A percentile compares a stretch with the other conserved stretches of the same genome.
phyloP scores from a whole-genome alignment of 345 rosid species.

The Nephelium lappaceum region DNA sequence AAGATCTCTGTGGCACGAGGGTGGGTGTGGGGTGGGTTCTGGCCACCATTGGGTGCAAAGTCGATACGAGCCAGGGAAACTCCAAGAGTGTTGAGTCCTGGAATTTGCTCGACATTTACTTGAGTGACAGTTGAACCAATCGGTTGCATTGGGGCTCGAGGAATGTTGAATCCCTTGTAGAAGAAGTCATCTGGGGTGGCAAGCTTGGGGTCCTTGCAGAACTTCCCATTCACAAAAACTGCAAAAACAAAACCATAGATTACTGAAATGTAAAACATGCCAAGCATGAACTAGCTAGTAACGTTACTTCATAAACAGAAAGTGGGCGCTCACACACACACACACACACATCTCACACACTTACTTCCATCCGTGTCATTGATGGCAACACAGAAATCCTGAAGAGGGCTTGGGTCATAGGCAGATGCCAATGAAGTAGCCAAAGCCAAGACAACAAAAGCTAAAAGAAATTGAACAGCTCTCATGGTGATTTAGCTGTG shows the following conservation, averaged over 20 bases:
- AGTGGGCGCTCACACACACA: too few species aligned
- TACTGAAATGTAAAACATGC: neutral
- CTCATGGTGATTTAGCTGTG: slow-evolving; percentile 6
- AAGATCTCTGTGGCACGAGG: slow-evolving; percentile 28
- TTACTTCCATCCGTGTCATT: slow-evolving; percentile 17
- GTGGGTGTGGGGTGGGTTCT: slow-evolving; percentile 37
- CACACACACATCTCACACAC: too few species aligned
- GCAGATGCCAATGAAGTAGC: slow-evolving; percentile 13
- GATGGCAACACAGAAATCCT: slow-evolving; percentile 34
- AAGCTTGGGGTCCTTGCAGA: slow-evolving; percentile 39
- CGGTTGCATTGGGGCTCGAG: slow-evolving; percentile 19
- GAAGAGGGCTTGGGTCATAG: slow-evolving; percentile 30
- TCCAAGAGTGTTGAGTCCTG: slow-evolving; percentile 36
- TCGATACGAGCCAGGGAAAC: slow-evolving; percentile 33
- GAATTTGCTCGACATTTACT: slow-evolving; percentile 1
- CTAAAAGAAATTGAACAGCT: neutral
- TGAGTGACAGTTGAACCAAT: slow-evolving; percentile 29
- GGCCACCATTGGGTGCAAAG: slow-evolving; percentile 27
- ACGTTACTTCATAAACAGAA: neutral
- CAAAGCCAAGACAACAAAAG: neutral
- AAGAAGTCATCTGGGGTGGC: slow-evolving; percentile 31
- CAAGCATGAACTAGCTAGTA: too few species aligned
- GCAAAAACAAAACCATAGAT: slow-evolving; percentile 6
- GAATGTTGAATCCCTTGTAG: slow-evolving; percentile 23
- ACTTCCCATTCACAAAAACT: slow-evolving; percentile 44